Conservation (phyloP, 2,329 filamentous ascomycete genomes). For the Pseudogymnoascus verrucosus region DNA sequence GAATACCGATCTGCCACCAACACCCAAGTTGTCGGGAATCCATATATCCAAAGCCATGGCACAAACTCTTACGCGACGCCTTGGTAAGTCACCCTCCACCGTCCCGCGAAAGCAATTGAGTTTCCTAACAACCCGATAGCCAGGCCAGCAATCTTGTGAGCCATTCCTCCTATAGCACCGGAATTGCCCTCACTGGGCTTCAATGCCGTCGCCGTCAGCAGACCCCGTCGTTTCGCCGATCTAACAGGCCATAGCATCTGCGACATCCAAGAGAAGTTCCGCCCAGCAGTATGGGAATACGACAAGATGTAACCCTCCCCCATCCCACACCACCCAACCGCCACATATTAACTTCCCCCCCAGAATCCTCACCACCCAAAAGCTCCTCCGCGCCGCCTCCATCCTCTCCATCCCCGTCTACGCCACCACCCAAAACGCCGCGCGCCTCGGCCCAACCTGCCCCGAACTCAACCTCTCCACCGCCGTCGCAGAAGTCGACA, state of each 20-base stretch:
- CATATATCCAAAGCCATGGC: constrained; percentile 5
- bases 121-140: constrained; percentile 11
- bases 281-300: constrained; percentile 74
- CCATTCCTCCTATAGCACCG: neutral
- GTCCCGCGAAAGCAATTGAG: neutral
- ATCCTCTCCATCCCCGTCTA: constrained; percentile 69
- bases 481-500: constrained; percentile 61
- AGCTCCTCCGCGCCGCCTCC: constrained; percentile 57
- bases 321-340: constrained; percentile 1
- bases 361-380: constrained; percentile 58
- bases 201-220: neutral
- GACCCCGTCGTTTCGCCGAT: neutral
- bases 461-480: constrained; percentile 54
- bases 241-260: constrained; percentile 57
- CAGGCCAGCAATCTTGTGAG: constrained; percentile 19
- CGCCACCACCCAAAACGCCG: constrained; percentile 76
- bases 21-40: neutral
- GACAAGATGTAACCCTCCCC: constrained; percentile 57
- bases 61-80: constrained; percentile 10
- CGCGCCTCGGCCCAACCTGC: constrained; percentile 73
- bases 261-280: constrained; percentile 92
- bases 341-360: neutral
- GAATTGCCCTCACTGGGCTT: neutral
- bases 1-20: neutral
- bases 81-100: constrained; percentile 11